phyloP scores from a whole-genome alignment of 495 filamentous ascomycete species.

The Tuber umbilicatum region DNA sequence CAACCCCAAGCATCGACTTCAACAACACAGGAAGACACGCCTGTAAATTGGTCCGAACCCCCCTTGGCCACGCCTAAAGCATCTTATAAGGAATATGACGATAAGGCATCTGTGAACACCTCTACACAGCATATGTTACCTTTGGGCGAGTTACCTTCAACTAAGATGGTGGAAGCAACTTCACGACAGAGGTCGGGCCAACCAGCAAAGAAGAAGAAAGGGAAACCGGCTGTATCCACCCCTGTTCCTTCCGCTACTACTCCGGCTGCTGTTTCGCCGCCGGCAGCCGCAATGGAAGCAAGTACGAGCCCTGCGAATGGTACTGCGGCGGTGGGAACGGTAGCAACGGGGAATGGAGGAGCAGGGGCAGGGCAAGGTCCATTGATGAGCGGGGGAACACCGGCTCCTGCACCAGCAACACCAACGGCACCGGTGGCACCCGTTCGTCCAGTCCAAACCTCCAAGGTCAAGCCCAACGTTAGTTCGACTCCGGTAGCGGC shows the following conservation, averaged over 20 bases:
- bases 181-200: slow-evolving; percentile 23
- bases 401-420: slow-evolving; percentile 17
- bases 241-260: slow-evolving; percentile 7
- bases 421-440: slow-evolving; percentile 17
- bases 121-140: slow-evolving; percentile 39
- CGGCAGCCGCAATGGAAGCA: slow-evolving; percentile 20
- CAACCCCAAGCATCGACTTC: slow-evolving; percentile 21
- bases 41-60: slow-evolving; percentile 38
- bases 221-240: not conserved
- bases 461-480: slow-evolving; percentile 27
- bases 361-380: slow-evolving; percentile 19
- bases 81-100: slow-evolving; percentile 43
- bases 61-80: slow-evolving; percentile 37
- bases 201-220: slow-evolving; percentile 32
- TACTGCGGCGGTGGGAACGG: slow-evolving; percentile 2
- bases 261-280: slow-evolving; percentile 4
- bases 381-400: slow-evolving; percentile 11
- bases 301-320: slow-evolving; percentile 24
- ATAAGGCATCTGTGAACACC: slow-evolving; percentile 31
- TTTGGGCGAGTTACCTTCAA: slow-evolving; percentile 38
- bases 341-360: not conserved
- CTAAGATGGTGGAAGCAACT: slow-evolving; percentile 37
- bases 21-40: slow-evolving; percentile 25
- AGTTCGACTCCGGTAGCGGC: slow-evolving; percentile 38
- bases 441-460: slow-evolving; percentile 30